A percentile compares a stretch with the other conserved stretches of the same genome.
These are phyloP conservation scores for Citropsis articulata DNA, from an alignment of 345 rosid genomes.

Conservation along the genomic window DNA sequence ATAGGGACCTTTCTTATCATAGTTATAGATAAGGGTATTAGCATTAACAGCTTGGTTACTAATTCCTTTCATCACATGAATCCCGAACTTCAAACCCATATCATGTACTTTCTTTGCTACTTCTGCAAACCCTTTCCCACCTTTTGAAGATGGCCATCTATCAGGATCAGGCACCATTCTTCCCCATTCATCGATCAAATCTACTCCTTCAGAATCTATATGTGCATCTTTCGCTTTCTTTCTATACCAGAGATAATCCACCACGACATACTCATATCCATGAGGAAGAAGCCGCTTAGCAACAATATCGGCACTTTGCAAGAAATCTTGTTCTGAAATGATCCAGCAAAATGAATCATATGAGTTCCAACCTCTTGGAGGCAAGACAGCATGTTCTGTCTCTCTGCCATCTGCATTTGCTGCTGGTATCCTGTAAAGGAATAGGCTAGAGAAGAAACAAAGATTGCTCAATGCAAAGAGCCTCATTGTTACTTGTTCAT, in stretches of 20 bases:
- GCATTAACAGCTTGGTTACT: conserved; percentile 81
- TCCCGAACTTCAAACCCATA: conserved; percentile 87
- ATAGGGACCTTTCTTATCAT: conserved; percentile 37
- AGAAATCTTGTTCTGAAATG: conserved; percentile 73
- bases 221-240: conserved; percentile 67
- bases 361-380: conserved; percentile 96
- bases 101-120: conserved; percentile 68
- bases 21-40: conserved; percentile 63
- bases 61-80: conserved; percentile 67
- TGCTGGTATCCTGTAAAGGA: conserved; percentile 27
- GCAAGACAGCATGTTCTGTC: conserved; percentile 46
- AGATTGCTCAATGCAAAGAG: too few relatives aligned
- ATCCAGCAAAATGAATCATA: conserved; percentile 91
- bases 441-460: background rate
- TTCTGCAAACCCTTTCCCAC: conserved; percentile 67
- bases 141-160: conserved; percentile 36
- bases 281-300: conserved; percentile 53
- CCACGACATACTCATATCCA: conserved; percentile 88
- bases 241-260: conserved; percentile 91
- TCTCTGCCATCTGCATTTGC: background rate
- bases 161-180: conserved; percentile 71
- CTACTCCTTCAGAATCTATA: conserved; percentile 63
- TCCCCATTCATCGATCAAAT: conserved; percentile 92
- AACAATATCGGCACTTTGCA: conserved; percentile 57
- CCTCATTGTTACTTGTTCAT: background rate